Evolutionary conservation across 2,329 filamentous ascomycete genomes (phyloP), one percentile per base, ranked within the genome.

Genomic region (Phyllosticta paracitricarpa): DNA sequence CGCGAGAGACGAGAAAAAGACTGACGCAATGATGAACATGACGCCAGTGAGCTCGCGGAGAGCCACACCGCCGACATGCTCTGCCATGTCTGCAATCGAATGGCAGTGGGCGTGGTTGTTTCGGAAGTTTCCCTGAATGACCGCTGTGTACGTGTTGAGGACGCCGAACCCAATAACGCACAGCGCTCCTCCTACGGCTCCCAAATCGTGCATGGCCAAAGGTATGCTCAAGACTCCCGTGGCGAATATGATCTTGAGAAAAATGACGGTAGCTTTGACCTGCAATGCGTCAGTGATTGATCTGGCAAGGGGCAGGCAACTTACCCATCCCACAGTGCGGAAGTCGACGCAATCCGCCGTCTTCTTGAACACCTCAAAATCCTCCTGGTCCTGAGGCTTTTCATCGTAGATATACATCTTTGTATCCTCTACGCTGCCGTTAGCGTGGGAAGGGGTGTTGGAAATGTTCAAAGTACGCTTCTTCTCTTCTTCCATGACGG

Each of bases 11-110:
- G n/a, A 35, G 9, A 14, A 9, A 14, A 5, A 22, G 19, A 4
- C 52, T 57, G 12, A 61, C 3, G 81, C 81, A 6, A 84, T 70
- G 17, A 85, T 77, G 70, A 85, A 86, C 2, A 86, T 68, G 0
- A 78, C 66, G 0, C 84, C 83, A 9, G 77, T 76, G 0, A 85
- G 53, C 67, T 86, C 83, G 58, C 77, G 79, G 10, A 81, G 65
- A 64, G 80, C 71, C 1, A 69, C 66, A 0, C 83, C 83, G 1
- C 83, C 82, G 0, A 86, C 77, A 0, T 82, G 74, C 24, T 79
- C 70, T 1, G 81, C 82, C 82, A 86, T 86, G 63, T 86, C 82
- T 24, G 79, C 77, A 53, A 82, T 79, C 14, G 73, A 77, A 66
- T 84, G 81, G 62, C 80, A 82, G 25, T 76, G 75, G 0, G 78